Percentiles rank a stretch among this genome's conserved stretches.
These are phyloP conservation scores for Epicoccum nigrum DNA, from an alignment of 2,329 filamentous ascomycete species.

Conservation along the genomic window DNA sequence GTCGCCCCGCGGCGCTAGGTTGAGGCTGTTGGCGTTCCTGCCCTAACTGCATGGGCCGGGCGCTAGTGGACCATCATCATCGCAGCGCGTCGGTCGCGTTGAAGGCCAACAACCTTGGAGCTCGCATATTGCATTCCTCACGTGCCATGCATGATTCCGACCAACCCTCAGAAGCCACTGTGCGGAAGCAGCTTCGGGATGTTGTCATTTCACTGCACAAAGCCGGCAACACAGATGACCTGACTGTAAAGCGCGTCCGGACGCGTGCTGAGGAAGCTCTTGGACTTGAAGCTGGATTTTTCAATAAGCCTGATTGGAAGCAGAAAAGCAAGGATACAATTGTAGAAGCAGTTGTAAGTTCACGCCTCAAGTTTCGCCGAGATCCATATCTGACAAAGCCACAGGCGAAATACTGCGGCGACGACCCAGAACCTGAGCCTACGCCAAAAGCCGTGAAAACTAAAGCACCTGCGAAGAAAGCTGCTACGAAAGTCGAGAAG, in stretches of 20 bases:
- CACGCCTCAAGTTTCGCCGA: not conserved
- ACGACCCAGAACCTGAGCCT: conserved; percentile 30
- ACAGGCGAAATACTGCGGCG: conserved; percentile 38
- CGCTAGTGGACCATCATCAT: conserved; percentile 16
- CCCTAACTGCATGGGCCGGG: conserved; percentile 6
- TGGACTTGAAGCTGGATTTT: conserved; percentile 59
- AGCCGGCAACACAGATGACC: conserved; percentile 54
- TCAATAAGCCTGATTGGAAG: conserved; percentile 63
- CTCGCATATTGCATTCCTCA: conserved; percentile 9
- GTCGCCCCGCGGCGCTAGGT: conserved; percentile 12
- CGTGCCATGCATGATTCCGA: conserved; percentile 44
- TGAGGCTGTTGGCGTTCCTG: conserved; percentile 19
- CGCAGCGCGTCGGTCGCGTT: conserved; percentile 16
- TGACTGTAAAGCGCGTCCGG: conserved; percentile 65
- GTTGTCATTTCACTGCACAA: conserved; percentile 51
- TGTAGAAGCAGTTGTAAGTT: conserved; percentile 38
- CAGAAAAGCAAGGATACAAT: conserved; percentile 53
- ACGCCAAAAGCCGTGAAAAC: conserved; percentile 6
- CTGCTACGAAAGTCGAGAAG: conserved; percentile 24
- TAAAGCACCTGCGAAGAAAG: conserved; percentile 14
- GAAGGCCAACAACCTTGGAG: conserved; percentile 11
- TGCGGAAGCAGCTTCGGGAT: conserved; percentile 50
- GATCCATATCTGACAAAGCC: conserved; percentile 4
- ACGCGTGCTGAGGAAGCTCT: conserved; percentile 59
- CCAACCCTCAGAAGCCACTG: conserved; percentile 44